These are phyloP conservation scores for Ganoderma leucocontextum DNA, from an alignment of 1,284 basidiomycete species.

Conservation along the genomic window DNA sequence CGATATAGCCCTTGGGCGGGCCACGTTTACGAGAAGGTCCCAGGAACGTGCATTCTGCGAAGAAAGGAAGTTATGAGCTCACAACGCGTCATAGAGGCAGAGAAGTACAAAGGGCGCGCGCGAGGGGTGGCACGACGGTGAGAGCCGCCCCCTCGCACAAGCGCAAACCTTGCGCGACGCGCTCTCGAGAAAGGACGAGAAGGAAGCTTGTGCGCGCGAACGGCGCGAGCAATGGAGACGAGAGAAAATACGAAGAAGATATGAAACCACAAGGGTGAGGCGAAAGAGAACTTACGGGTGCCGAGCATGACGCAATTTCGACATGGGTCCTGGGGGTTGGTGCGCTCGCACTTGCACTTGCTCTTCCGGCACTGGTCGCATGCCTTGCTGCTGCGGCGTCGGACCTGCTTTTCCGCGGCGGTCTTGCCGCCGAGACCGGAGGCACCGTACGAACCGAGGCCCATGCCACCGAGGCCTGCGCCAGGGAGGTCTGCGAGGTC, in stretches of 20 bases:
- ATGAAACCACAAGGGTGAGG: slow-evolving; percentile 8
- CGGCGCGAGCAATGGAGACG: not conserved
- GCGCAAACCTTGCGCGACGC: slow-evolving; percentile 3
- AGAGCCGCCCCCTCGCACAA: not conserved
- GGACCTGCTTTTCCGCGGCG: slow-evolving; percentile 16
- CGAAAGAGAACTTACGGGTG: slow-evolving; percentile 58
- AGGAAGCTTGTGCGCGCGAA: not conserved
- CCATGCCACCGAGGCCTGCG: slow-evolving; percentile 31
- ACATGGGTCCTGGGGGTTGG: slow-evolving; percentile 51
- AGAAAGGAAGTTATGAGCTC: slow-evolving; percentile 8
- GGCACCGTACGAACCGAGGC: slow-evolving; percentile 31
- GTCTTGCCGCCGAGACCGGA: slow-evolving; percentile 10
- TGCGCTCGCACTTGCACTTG: slow-evolving; percentile 16
- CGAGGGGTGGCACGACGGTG: not conserved
- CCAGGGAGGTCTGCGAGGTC: slow-evolving; percentile 43
- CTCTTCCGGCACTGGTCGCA: slow-evolving; percentile 42
- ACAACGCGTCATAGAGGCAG: slow-evolving; percentile 1
- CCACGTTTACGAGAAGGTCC: slow-evolving; percentile 85
- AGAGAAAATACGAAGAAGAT: not conserved
- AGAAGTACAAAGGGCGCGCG: slow-evolving; percentile 2
- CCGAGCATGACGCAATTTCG: slow-evolving; percentile 77
- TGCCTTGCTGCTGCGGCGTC: slow-evolving; percentile 26
- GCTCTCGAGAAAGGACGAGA: slow-evolving; percentile 1
- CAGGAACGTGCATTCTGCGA: slow-evolving; percentile 78
- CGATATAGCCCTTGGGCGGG: slow-evolving; percentile 90